phyloP scores from a whole-genome alignment of 1,284 basidiomycete species.

The Boletellus deceptivus region DNA sequence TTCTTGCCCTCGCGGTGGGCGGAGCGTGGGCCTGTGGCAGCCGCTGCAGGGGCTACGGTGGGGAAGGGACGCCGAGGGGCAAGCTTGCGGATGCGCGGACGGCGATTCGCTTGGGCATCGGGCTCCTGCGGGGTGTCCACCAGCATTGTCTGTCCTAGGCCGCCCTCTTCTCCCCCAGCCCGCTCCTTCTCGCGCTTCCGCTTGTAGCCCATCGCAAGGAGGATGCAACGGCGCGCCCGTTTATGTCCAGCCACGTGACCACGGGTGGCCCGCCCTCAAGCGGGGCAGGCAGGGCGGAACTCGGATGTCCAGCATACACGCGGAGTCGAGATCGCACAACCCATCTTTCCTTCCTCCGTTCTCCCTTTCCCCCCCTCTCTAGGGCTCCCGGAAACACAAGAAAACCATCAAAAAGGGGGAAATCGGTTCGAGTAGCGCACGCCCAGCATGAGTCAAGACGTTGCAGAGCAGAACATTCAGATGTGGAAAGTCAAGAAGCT shows the following conservation, averaged over 20 bases:
- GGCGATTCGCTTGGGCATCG: constrained; percentile 11
- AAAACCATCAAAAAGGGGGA: constrained; percentile 12
- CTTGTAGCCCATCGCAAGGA: constrained; percentile 20
- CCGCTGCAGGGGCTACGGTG: constrained; percentile 71
- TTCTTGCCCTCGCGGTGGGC: constrained; percentile 68
- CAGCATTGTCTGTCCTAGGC: neutral
- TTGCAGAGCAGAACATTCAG: constrained; percentile 85
- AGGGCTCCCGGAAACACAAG: constrained; percentile 3
- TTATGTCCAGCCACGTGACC: too few relatives aligned
- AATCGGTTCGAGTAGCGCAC: constrained; percentile 12
- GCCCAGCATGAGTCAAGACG: constrained; percentile 72
- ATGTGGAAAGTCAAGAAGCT: constrained; percentile 99
- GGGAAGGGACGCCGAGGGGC: constrained; percentile 71
- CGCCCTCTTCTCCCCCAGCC: constrained; percentile 8
- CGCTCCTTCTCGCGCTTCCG: constrained; percentile 21
- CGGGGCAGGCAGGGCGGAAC: constrained; percentile 8
- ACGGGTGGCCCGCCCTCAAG: constrained; percentile 26
- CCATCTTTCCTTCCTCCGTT: neutral
- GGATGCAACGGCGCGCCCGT: too few relatives aligned
- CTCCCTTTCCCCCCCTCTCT: neutral
- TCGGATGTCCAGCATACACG: constrained; percentile 14
- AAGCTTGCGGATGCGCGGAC: constrained; percentile 57
- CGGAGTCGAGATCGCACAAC: neutral
- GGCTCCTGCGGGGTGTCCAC: constrained; percentile 1
- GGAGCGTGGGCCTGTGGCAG: constrained; percentile 77